Evolutionary conservation across 2,329 filamentous ascomycete genomes (phyloP).

Genomic region (Alternaria dauci): DNA sequence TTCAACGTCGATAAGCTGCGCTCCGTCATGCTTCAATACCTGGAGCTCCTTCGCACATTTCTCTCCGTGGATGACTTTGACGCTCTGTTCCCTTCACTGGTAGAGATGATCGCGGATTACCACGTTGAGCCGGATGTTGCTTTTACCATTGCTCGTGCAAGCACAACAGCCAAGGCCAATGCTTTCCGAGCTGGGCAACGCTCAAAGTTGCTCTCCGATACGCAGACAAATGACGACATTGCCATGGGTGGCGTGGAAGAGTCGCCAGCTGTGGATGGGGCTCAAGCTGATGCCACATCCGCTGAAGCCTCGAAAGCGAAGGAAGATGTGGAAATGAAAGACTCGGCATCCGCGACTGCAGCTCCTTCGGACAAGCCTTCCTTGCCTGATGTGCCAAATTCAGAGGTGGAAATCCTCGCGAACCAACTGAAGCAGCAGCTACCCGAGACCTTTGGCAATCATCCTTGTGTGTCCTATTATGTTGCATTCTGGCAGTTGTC

Average conservation of each 20-base stretch:
- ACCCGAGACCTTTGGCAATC: constrained; percentile 70
- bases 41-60: constrained; percentile 86
- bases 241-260: constrained; percentile 38
- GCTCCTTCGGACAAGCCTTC: not conserved
- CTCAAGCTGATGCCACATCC: constrained; percentile 5
- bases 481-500: constrained; percentile 92
- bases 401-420: constrained; percentile 77
- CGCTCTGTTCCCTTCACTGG: constrained; percentile 75
- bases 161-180: constrained; percentile 63
- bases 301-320: constrained; percentile 7
- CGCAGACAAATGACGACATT: constrained; percentile 62
- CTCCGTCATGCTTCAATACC: constrained; percentile 82
- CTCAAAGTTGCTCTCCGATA: constrained; percentile 21
- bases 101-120: constrained; percentile 77
- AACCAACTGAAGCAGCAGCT: constrained; percentile 70
- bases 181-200: constrained; percentile 46
- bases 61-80: constrained; percentile 80
- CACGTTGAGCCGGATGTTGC: constrained; percentile 82
- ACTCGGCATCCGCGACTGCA: not conserved
- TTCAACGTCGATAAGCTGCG: constrained; percentile 92
- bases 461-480: constrained; percentile 82
- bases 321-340: constrained; percentile 54
- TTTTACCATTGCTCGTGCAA: constrained; percentile 82
- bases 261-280: constrained; percentile 13
- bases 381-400: constrained; percentile 59